These are phyloP conservation scores for Strobilomyces dryophilus DNA, from an alignment of 768 basidiomycete species.

Conservation along the genomic window DNA sequence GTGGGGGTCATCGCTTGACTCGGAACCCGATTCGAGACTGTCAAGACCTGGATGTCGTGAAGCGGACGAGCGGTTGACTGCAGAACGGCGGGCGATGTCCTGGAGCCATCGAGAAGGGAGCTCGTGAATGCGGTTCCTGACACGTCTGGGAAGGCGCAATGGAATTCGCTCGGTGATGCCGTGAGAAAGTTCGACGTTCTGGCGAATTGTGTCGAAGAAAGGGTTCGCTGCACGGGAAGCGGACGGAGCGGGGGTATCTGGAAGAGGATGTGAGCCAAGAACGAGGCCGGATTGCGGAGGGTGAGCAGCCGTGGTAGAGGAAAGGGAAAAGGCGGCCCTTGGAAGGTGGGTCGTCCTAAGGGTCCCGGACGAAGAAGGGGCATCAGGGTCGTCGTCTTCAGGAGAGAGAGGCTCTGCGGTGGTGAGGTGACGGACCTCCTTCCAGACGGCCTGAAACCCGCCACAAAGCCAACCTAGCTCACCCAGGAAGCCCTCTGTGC, in stretches of 20 bases:
- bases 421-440: slow-evolving; percentile 47
- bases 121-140: slow-evolving; percentile 59
- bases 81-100: slow-evolving; percentile 60
- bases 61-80: slow-evolving; percentile 12
- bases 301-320: slow-evolving; percentile 36
- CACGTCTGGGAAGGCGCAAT: slow-evolving; percentile 48
- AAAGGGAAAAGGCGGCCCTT: slow-evolving; percentile 57
- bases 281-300: slow-evolving; percentile 7
- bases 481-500: slow-evolving; percentile 52
- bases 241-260: slow-evolving; percentile 20
- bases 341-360: slow-evolving; percentile 61
- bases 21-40: slow-evolving; percentile 26
- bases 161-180: slow-evolving; percentile 80
- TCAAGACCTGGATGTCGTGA: slow-evolving; percentile 17
- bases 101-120: slow-evolving; percentile 79
- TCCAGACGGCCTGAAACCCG: slow-evolving; percentile 72
- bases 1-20: slow-evolving; percentile 33
- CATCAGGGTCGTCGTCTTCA: slow-evolving; percentile 49
- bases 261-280: not conserved
- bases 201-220: slow-evolving; percentile 92
- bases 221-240: slow-evolving; percentile 56
- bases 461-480: slow-evolving; percentile 77
- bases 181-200: slow-evolving; percentile 76
- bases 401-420: slow-evolving; percentile 46
- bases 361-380: slow-evolving; percentile 14